Conservation (phyloP, 176 grass and related monocot genomes). For the Bonia amplexicaulis region DNA sequence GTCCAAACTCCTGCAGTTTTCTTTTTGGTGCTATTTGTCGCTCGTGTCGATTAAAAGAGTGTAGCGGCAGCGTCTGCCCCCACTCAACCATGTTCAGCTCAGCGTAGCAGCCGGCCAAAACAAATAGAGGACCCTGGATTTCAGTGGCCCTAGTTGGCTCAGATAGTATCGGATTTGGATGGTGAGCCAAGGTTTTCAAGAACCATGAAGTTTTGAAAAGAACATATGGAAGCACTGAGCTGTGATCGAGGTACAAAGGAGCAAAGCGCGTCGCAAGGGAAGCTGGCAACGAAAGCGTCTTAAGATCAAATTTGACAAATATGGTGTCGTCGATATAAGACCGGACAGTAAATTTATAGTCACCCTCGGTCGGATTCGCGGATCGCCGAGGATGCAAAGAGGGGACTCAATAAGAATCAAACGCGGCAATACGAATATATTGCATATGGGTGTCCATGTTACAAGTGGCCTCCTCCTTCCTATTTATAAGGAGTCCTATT, state of each 20-base stretch:
- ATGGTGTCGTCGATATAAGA: no score
- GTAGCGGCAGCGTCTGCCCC: neutral
- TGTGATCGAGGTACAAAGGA: neutral
- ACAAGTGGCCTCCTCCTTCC: no score
- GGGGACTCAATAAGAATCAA: no score
- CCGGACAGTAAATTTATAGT: no score
- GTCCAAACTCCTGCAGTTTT: neutral
- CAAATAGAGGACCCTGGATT: neutral
- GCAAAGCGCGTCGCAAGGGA: neutral
- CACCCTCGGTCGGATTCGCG: no score
- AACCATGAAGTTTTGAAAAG: neutral
- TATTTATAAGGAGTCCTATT: no score
- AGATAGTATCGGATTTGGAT: neutral
- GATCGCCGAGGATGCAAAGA: no score
- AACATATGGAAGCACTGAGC: neutral
- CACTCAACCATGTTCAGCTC: neutral
- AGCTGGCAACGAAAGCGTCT: neutral
- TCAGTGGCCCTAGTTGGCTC: neutral
- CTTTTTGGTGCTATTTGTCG: neutral
- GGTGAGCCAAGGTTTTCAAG: constrained; percentile 18
- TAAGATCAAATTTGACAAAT: neutral
- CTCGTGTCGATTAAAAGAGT: neutral
- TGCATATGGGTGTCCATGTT: no score
- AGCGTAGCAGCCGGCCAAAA: neutral
- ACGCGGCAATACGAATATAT: no score